Percentiles rank a stretch among this genome's conserved stretches.
phyloP scores from a whole-genome alignment of 495 filamentous ascomycete genomes.

The Cercophora scortea region DNA sequence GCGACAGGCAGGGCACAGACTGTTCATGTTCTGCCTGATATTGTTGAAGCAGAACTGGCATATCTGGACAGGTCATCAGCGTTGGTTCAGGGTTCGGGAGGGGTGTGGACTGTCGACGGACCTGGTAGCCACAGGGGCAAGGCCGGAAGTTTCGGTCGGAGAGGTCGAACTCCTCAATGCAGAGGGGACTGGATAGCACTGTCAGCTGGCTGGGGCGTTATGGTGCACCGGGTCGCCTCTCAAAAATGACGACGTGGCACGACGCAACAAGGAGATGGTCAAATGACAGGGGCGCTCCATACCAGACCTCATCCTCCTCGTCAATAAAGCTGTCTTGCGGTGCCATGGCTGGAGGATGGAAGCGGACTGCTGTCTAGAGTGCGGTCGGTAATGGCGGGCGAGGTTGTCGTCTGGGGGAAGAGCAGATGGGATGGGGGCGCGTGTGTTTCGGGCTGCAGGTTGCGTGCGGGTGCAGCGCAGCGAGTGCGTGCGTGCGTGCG shows the following conservation, averaged over 20 bases:
- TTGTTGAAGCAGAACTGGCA: slow-evolving; percentile 99
- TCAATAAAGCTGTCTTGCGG: slow-evolving; percentile 96
- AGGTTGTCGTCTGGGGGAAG: neutral
- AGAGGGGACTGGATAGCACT: slow-evolving; percentile 64
- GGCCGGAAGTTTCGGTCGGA: slow-evolving; percentile 95
- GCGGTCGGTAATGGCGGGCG: neutral
- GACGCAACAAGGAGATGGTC: neutral
- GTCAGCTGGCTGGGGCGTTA: neutral
- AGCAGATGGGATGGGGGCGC: neutral
- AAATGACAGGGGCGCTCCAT: slow-evolving; percentile 19
- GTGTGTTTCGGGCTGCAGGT: neutral
- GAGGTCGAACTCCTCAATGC: slow-evolving; percentile 97
- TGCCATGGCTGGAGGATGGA: slow-evolving; percentile 44
- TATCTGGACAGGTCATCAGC: slow-evolving; percentile 48
- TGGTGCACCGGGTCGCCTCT: too few relatives aligned
- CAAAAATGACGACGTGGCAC: slow-evolving; percentile 2
- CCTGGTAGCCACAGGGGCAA: slow-evolving; percentile 97
- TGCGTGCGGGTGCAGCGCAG: neutral
- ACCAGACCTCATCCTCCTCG: slow-evolving; percentile 93
- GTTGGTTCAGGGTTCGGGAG: neutral
- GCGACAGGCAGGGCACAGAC: slow-evolving; percentile 91
- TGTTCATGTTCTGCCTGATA: slow-evolving; percentile 92
- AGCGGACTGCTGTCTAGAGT: neutral
- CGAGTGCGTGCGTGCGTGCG: neutral
- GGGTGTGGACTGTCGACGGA: slow-evolving; percentile 34